Evolutionary conservation across 2,329 filamentous ascomycete genomes (phyloP).

Genomic region (Botrytis paeoniae): DNA sequence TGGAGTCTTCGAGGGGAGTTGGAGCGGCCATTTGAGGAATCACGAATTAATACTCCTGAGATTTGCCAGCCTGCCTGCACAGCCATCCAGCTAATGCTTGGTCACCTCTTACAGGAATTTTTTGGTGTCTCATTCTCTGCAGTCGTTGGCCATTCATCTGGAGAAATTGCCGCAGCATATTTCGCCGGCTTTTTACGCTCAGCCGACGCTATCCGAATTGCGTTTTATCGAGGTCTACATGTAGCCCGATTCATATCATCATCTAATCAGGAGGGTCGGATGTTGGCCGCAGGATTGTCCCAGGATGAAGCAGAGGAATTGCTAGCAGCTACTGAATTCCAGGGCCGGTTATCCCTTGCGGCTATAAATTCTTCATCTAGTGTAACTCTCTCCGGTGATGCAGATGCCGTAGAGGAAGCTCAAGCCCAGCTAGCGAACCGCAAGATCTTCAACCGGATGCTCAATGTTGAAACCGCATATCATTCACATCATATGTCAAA

Average conservation of each 20-base stretch:
- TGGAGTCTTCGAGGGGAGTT: neutral
- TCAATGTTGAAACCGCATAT: slow-evolving; percentile 25
- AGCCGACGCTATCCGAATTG: neutral
- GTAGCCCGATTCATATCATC: neutral
- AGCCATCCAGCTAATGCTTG: neutral
- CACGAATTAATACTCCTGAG: neutral
- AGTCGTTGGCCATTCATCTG: neutral
- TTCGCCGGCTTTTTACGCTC: neutral
- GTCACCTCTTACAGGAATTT: neutral
- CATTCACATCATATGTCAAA: slow-evolving; percentile 33
- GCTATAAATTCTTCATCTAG: slow-evolving; percentile 34
- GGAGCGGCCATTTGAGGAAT: neutral
- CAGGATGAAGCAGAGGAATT: slow-evolving; percentile 22
- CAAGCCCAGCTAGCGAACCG: slow-evolving; percentile 17
- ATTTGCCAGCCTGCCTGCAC: neutral
- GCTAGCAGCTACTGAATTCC: slow-evolving; percentile 8
- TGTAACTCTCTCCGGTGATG: slow-evolving; percentile 35
- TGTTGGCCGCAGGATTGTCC: slow-evolving; percentile 25
- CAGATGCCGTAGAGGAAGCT: slow-evolving; percentile 23
- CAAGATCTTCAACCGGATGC: slow-evolving; percentile 24
- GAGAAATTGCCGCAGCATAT: neutral
- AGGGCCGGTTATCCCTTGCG: slow-evolving; percentile 34
- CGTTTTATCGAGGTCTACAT: slow-evolving; percentile 26
- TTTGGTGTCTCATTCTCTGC: neutral
- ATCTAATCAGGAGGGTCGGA: slow-evolving; percentile 20